A percentile compares a stretch with the other conserved stretches of the same genome.
These are phyloP conservation scores for Thoreauomyces humboldtii DNA, from an alignment of 192 early-diverging fungal genomes.

Conservation along the genomic window DNA sequence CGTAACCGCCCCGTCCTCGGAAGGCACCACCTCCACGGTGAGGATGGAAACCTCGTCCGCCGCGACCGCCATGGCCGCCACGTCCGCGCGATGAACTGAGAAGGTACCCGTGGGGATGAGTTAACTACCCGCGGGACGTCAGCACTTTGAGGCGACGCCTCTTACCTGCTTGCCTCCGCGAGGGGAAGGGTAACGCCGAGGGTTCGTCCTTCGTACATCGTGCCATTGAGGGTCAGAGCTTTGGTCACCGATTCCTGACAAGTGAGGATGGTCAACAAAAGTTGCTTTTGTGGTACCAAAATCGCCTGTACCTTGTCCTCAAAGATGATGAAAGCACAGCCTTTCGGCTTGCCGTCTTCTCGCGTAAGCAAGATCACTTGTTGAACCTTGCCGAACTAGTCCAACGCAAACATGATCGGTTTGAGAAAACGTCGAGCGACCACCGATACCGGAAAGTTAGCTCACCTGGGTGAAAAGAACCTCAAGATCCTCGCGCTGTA, in stretches of 20 bases:
- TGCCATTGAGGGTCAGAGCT: conserved; percentile 41
- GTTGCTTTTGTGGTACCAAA: neutral
- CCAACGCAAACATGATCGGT: neutral
- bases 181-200: conserved; percentile 42
- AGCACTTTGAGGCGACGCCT: conserved; percentile 40
- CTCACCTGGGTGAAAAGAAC: conserved; percentile 15
- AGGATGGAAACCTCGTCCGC: conserved; percentile 7
- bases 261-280: neutral
- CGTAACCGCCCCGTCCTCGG: neutral
- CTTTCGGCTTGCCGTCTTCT: conserved; percentile 25
- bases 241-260: conserved; percentile 27
- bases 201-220: conserved; percentile 29
- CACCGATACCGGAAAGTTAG: neutral
- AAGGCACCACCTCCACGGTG: conserved; percentile 11
- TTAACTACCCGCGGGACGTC: neutral
- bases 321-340: conserved; percentile 44
- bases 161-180: neutral
- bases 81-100: neutral
- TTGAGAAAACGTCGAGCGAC: neutral
- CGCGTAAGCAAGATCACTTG: conserved; percentile 32
- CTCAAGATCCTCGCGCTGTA: conserved; percentile 32
- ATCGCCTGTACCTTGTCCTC: conserved; percentile 31
- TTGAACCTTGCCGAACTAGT: conserved; percentile 42
- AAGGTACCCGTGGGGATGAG: neutral
- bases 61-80: conserved; percentile 13